phyloP scores from a whole-genome alignment of 2,329 filamentous ascomycete genomes.

The Sphaerulina musiva region DNA sequence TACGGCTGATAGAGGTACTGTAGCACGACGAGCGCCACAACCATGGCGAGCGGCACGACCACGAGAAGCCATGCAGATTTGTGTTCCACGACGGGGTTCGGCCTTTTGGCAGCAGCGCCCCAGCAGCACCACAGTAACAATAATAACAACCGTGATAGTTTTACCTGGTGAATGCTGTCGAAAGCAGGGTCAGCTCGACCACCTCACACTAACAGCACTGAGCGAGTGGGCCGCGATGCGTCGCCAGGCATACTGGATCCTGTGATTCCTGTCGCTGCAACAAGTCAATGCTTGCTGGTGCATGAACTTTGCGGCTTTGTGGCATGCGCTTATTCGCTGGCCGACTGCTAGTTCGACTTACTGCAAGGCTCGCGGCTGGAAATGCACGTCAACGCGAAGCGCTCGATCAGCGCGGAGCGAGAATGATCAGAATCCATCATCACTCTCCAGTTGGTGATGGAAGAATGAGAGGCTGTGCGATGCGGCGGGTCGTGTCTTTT shows the following conservation, averaged over 20 bases:
- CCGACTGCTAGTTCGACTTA: neutral
- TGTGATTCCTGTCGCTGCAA: too few relatives aligned
- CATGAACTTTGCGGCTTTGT: conserved; percentile 24
- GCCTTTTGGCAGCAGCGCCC: neutral
- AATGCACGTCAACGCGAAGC: conserved; percentile 17
- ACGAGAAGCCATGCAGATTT: conserved; percentile 3
- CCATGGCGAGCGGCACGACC: conserved; percentile 15
- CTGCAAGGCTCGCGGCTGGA: conserved; percentile 16
- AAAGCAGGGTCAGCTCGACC: neutral
- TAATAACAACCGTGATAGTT: too few relatives aligned
- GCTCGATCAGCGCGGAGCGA: conserved; percentile 15
- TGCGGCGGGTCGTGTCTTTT: too few relatives aligned
- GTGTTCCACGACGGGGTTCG: neutral
- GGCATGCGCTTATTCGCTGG: conserved; percentile 26
- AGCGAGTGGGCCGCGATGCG: too few relatives aligned
- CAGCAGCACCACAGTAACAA: neutral
- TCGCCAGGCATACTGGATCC: too few relatives aligned
- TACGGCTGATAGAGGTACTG: conserved; percentile 5
- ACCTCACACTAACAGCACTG: too few relatives aligned
- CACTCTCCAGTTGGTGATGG: neutral
- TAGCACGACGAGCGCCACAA: conserved; percentile 20
- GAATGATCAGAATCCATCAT: neutral
- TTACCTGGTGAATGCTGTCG: too few relatives aligned
- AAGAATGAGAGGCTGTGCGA: neutral
- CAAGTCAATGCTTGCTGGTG: conserved; percentile 6